Evolutionary conservation across 2,329 filamentous ascomycete genomes (phyloP), one percentile per base, ranked within the genome.

Genomic region (Fusarium sp.): DNA sequence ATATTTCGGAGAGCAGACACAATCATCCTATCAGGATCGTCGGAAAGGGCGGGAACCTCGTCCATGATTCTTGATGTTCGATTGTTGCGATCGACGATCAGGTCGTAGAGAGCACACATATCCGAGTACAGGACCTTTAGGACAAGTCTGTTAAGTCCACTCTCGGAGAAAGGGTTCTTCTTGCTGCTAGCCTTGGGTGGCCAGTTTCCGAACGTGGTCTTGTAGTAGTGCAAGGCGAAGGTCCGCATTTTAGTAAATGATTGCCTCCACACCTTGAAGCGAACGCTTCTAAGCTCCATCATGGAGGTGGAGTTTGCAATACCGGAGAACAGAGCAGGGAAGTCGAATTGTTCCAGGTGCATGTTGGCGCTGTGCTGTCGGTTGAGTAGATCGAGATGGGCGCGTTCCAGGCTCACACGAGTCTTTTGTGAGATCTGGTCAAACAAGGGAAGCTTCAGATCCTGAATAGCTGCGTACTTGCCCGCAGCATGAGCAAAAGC

Each of bases 401-500:
- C 91, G 63, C 93, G 88, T 74, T 96, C 93, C 9, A 98, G 82
- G n/a, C 92, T 88, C 71, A 93, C 91, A 45, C 88, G 87, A 0
- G 94, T 97, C 65, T 87, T 85, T 0, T 82, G 78, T 3, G 90
- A 92, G 41, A 98, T 87, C 72, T 91, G 83, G 25, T 85, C 82
- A 77, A 89, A 94, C 47, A 96, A 87, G 0, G 89, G 87, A 49
- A 88, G 89, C 43, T 88, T 86, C 46, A 94, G 80, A 3, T 85
- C 82, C 55, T 89, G 85, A 61, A 94, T 88, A 32, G 93, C 85
- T 20, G 92, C 87, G 61, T 95, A 93, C 78, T 96, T 96, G 49
- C 95, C 96, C 11, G 92, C 93, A 1, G 90, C 93, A 77, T 98
- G 96, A 7, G 94, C 89, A 74, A 97, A 98, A 0, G 93, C 93